Evolutionary conservation across 306 rosid species (phyloP), one percentile per base, ranked within the genome.

Genomic region (Carpinus viminea): DNA sequence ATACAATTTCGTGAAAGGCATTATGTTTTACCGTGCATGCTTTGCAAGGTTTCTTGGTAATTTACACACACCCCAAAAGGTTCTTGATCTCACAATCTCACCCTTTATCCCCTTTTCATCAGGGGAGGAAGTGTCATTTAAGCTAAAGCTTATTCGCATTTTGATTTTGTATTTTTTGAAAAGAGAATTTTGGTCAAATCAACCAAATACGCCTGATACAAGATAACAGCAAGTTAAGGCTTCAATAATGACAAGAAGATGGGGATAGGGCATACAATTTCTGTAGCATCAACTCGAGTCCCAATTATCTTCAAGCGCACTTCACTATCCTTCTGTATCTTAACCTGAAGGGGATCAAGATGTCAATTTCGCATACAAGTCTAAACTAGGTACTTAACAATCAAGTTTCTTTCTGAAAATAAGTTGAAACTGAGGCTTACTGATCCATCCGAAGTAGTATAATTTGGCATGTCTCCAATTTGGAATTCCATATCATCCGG

Each of bases 401-500:
- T 26, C 26, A 34, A 46, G 47, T 31, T 48, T 81, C 45, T 47
- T 47, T 73, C 10, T 34, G 78, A 73, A 34, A 74, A 61, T 59
- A 24, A 74, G 65, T 24, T 59, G n/a, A 53, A 68, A 75, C 59
- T 8, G 70, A 83, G 46, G 77, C 87, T 57, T 85, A 93, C 98
- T 11, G 98, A 95, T 83, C 99, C 99, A 84, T 95, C 99, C 11
- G 99, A 93, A 51, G 98, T 95, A 43, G 98, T 95, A 84, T 95
- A 95, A 83, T 95, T 93, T 70, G 97, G 97, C 90, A 93, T 87
- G 74, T 95, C 99, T 71, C 98, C 97, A 17, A 94, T 81, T 79
- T 95, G 98, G 79, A 95, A 91, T 85, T 95, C 99, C 99, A 95
- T 95, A 80, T 95, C 99, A 90, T 95, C 99, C 0, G 99, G 99